Conservation (phyloP, 441 rosid species). For the Viola pubescens region DNA sequence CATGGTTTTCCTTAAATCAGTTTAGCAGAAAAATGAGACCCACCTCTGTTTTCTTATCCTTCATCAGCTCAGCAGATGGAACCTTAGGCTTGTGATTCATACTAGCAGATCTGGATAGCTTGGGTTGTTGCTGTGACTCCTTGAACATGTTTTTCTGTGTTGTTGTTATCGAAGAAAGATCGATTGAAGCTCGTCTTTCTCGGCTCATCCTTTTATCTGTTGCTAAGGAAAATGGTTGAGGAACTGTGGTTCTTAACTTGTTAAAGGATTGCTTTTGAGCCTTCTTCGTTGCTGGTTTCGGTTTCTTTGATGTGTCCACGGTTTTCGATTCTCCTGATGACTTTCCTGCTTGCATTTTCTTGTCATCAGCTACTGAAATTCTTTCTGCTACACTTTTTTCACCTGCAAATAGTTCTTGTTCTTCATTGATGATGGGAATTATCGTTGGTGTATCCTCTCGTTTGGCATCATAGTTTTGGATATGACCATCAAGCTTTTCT, state of each 20-base stretch:
- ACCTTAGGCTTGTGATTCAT: slow-evolving; percentile 21
- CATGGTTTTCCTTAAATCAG: not conserved
- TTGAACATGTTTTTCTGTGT: slow-evolving; percentile 3
- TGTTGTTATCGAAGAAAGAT: slow-evolving; percentile 6
- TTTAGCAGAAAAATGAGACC: not conserved
- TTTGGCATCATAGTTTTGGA: not conserved
- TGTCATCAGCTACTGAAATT: not conserved
- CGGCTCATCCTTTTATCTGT: slow-evolving; percentile 13
- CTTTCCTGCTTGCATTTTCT: not conserved
- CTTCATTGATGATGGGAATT: not conserved
- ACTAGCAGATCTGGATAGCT: slow-evolving; percentile 25
- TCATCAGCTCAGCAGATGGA: not conserved
- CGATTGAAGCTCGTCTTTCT: slow-evolving; percentile 19
- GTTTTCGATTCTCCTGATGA: slow-evolving; percentile 4
- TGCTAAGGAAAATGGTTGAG: slow-evolving; percentile 31
- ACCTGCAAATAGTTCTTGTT: not conserved
- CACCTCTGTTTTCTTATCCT: slow-evolving; percentile 16
- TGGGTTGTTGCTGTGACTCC: slow-evolving; percentile 7
- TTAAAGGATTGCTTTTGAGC: not conserved
- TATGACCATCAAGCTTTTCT: not conserved
- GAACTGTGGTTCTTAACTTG: slow-evolving; percentile 22
- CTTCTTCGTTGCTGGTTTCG: slow-evolving; percentile 18
- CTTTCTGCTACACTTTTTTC: not conserved
- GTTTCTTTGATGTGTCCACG: slow-evolving; percentile 17
- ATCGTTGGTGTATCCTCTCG: not conserved